These are phyloP conservation scores for Pyrenula massariospora DNA, from an alignment of 495 filamentous ascomycete genomes.

Conservation along the genomic window DNA sequence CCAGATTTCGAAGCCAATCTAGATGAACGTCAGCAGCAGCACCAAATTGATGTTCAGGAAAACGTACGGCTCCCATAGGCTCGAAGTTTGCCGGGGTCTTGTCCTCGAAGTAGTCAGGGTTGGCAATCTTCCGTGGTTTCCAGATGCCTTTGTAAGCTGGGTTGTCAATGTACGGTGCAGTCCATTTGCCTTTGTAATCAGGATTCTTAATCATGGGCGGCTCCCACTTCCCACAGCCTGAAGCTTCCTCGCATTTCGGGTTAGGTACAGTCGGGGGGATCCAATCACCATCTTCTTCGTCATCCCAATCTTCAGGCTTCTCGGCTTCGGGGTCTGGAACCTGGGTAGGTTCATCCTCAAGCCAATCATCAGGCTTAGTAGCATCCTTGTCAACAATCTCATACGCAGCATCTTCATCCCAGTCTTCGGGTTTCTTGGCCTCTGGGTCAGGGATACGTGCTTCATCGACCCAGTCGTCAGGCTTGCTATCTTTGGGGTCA, in stretches of 20 bases:
- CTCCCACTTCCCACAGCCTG: constrained; percentile 91
- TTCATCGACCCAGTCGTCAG: constrained; percentile 90
- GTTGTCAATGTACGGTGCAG: constrained; percentile 89
- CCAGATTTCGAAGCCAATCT: constrained; percentile 98
- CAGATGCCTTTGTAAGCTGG: constrained; percentile 95
- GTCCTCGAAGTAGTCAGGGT: constrained; percentile 96
- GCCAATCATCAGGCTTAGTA: constrained; percentile 87
- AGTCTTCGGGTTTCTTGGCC: constrained; percentile 93
- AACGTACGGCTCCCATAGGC: constrained; percentile 92
- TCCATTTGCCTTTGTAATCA: constrained; percentile 98
- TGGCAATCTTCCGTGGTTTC: constrained; percentile 90
- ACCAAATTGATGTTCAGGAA: constrained; percentile 13
- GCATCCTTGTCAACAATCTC: constrained; percentile 93
- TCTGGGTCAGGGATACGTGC: constrained; percentile 82
- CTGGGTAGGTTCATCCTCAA: constrained; percentile 76
- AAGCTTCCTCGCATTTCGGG: constrained; percentile 87
- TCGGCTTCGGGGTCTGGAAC: constrained; percentile 91
- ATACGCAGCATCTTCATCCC: constrained; percentile 96
- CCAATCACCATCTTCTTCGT: constrained; percentile 99
- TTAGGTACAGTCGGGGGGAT: constrained; percentile 85
- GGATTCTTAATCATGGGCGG: constrained; percentile 92
- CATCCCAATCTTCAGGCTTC: constrained; percentile 99
- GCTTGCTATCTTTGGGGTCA: constrained; percentile 91
- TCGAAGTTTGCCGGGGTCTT: constrained; percentile 94
- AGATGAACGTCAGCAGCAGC: constrained; percentile 10